Evolutionary conservation across 73 alveolate species (phyloP), one percentile per base, ranked within the genome.

Genomic region (Durusdinium trenchii): DNA sequence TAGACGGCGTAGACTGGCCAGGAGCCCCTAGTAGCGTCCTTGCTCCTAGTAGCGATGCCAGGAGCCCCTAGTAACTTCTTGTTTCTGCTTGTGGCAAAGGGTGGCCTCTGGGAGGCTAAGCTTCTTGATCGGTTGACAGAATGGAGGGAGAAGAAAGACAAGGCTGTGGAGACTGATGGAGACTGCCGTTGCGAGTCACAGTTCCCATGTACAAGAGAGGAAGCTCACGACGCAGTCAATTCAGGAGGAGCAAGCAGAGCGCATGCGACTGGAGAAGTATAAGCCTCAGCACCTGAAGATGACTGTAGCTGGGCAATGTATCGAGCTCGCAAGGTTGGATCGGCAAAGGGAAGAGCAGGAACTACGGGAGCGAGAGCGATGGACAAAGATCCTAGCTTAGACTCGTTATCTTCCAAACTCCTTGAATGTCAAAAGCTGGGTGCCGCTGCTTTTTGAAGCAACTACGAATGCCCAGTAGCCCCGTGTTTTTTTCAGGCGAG

Each of bases 281-380:
- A 35, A 18, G 30, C 71, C 96, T 71, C 89, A 18, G 76, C 35
- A n/a, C n/a, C n/a, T n/a, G n/a, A n/a, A n/a, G n/a, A n/a, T n/a
- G n/a, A n/a, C n/a, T n/a, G n/a, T n/a, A n/a, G n/a, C n/a, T n/a
- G n/a, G n/a, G n/a, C n/a, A n/a, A n/a, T n/a, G n/a, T n/a, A n/a
- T n/a, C n/a, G n/a, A n/a, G n/a, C n/a, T n/a, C 35, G 3, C 89
- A 1, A 91, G 98, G 98, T 42, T 91, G 46, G 98, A 91, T 40
- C 86, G 98, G 67, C 75, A 91, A 54, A 30, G 48, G 32, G 98
- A 91, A 89, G 98, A 91, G 98, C 98, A 54, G 47, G 98, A 91
- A 89, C 86, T 42, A 43, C 32, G n/a, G 76, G 98, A 91, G 35
- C 84, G 98, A 7, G 98, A 91, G 84, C 87, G 89, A 14, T 91